These are phyloP conservation scores for Calocera cornea DNA, from an alignment of 768 basidiomycete genomes.

Conservation along the genomic window DNA sequence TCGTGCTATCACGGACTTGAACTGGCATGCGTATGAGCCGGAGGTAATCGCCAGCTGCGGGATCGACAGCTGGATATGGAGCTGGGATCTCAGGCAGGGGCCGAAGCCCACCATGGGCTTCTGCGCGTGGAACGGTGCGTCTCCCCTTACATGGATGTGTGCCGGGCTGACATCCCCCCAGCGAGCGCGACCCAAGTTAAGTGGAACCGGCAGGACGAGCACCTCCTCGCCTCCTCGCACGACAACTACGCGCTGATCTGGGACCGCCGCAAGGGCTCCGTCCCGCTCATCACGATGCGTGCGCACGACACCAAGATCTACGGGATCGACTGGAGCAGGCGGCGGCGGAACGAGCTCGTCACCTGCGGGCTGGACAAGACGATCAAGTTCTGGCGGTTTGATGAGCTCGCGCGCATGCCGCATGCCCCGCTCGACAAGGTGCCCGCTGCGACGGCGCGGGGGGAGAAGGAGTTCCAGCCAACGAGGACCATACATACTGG, in stretches of 20 bases:
- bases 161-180: conserved; percentile 18
- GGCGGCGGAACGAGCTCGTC: conserved; percentile 58
- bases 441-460: neutral
- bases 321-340: conserved; percentile 91
- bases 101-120: conserved; percentile 55
- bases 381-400: conserved; percentile 63
- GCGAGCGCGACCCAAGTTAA: conserved; percentile 91
- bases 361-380: conserved; percentile 92
- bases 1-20: conserved; percentile 93
- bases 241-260: conserved; percentile 77
- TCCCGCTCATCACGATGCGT: conserved; percentile 57
- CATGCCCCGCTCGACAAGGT: conserved; percentile 4
- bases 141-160: neutral
- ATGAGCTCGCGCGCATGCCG: neutral
- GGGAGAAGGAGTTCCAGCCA: conserved; percentile 26
- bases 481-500: conserved; percentile 48
- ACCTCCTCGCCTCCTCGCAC: conserved; percentile 83
- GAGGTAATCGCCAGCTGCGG: conserved; percentile 79
- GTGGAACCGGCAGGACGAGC: conserved; percentile 81
- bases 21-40: conserved; percentile 83
- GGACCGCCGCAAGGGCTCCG: conserved; percentile 89
- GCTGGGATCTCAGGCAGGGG: conserved; percentile 73
- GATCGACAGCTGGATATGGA: conserved; percentile 88
- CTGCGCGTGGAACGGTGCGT: conserved; percentile 43
- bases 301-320: conserved; percentile 91